Base-by-base conservation (phyloP, 306 rosid genomes). In the Castanea crenata region DNA sequence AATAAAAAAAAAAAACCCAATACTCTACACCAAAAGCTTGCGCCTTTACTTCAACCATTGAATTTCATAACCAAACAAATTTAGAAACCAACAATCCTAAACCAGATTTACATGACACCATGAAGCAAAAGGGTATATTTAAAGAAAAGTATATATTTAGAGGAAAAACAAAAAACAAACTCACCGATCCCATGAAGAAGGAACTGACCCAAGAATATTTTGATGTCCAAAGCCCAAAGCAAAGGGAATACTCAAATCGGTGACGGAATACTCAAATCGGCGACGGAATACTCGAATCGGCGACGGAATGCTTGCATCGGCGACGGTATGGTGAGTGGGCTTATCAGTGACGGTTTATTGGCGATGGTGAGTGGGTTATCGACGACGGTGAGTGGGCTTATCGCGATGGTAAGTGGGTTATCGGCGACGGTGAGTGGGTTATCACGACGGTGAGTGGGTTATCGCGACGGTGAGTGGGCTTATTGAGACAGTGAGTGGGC, bases 161-260 rank as follows among this genome's bases (percentile, higher is more conserved):
- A 63, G 34, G 10, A 15, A 67, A 9, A n/a, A 56, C 12, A 80
- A 81, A 6, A 13, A 56, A 49, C 6, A 78, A 72, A 83, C 92
- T 90, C 81, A 93, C 91, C 89, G 89, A 86, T 79, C 84, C 61
- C 19, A 69, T 4, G 71, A 79, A 83, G 61, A 80, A 67, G 52
- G 11, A 67, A 75, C 54, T 52, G 79, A 65, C 29, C 11, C 62
- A 55, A 3, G 74, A 81, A 65, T 78, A 65, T 34, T 78, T 81
- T 31, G 11, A 71, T 41, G 41, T 67, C 18, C 72, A 19, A 67
- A 35, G 38, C 20, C 21, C 73, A 67, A 5, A 79, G 57, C 20
- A 32, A 15, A 76, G 76, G 75, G 31, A 76, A 74, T 69, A 83
- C 79, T 46, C 16, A 82, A 38, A 71, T 23, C 23, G 1, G 23